Conservation (phyloP, 352 stramenopile genomes). For the Pythium diclinum region DNA sequence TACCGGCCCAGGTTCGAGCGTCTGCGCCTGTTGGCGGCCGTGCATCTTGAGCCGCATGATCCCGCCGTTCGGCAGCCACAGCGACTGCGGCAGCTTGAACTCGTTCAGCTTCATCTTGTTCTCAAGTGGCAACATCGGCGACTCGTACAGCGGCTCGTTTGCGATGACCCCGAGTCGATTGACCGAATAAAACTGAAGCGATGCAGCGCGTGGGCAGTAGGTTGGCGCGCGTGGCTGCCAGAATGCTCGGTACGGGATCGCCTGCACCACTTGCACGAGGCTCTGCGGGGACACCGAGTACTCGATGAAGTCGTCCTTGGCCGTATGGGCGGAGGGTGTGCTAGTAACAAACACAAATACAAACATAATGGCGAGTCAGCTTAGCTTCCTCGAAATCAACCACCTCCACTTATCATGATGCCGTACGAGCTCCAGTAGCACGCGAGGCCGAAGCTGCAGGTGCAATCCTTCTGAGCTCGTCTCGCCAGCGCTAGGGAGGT, state of each 20-base stretch:
- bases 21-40: constrained; percentile 25
- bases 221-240: constrained; percentile 72
- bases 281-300: constrained; percentile 46
- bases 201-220: constrained; percentile 56
- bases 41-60: constrained; percentile 26
- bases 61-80: constrained; percentile 35
- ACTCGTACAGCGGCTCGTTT: constrained; percentile 39
- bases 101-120: constrained; percentile 71
- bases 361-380: not conserved
- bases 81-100: constrained; percentile 42
- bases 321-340: constrained; percentile 17
- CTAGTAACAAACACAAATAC: constrained; percentile 7
- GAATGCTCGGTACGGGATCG: constrained; percentile 73
- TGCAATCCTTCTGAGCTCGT: constrained; percentile 49
- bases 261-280: constrained; percentile 43
- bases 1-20: constrained; percentile 41
- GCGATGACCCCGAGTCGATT: not conserved
- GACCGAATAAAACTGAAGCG: constrained; percentile 45
- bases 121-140: constrained; percentile 45
- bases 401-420: not conserved
- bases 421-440: constrained; percentile 84
- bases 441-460: constrained; percentile 40
- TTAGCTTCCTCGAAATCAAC: not conserved
- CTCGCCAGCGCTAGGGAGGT: not conserved
- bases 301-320: constrained; percentile 53